Conservation (phyloP, 2,329 filamentous ascomycete genomes). For the Stagonosporopsis vannaccii region DNA sequence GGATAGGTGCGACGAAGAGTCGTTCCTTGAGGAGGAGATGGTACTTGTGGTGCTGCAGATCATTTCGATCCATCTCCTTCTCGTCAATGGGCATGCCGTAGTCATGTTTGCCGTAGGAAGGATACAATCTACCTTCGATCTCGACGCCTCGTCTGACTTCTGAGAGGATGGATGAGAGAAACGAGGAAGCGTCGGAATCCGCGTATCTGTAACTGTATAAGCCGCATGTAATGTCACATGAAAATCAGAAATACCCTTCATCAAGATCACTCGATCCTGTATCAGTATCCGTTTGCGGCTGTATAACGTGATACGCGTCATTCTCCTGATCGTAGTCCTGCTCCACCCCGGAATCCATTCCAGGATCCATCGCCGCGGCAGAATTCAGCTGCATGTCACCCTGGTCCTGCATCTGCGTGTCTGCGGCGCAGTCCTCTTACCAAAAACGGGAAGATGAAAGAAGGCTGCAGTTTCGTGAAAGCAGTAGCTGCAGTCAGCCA, state of each 20-base stretch:
- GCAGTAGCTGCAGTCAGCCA: background rate
- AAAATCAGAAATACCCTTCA: constrained; percentile 25
- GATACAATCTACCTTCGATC: constrained; percentile 30
- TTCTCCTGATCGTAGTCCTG: constrained; percentile 32
- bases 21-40: constrained; percentile 26
- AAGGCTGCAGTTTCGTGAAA: background rate
- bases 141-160: constrained; percentile 31
- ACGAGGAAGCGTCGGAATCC: constrained; percentile 31
- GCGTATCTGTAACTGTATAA: constrained; percentile 25
- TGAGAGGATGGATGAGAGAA: constrained; percentile 32
- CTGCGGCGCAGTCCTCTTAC: background rate
- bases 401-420: background rate
- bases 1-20: constrained; percentile 26
- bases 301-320: constrained; percentile 23
- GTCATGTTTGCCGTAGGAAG: constrained; percentile 30
- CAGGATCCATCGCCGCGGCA: constrained; percentile 2
- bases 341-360: constrained; percentile 26
- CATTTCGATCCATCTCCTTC: constrained; percentile 33
- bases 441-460: background rate
- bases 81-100: constrained; percentile 40
- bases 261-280: constrained; percentile 25
- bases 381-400: background rate
- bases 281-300: constrained; percentile 27
- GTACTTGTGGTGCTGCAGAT: constrained; percentile 37
- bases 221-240: background rate